Evolutionary conservation across 2,329 filamentous ascomycete genomes (phyloP), one percentile per base, ranked within the genome.

Genomic region (Fusarium sp.): DNA sequence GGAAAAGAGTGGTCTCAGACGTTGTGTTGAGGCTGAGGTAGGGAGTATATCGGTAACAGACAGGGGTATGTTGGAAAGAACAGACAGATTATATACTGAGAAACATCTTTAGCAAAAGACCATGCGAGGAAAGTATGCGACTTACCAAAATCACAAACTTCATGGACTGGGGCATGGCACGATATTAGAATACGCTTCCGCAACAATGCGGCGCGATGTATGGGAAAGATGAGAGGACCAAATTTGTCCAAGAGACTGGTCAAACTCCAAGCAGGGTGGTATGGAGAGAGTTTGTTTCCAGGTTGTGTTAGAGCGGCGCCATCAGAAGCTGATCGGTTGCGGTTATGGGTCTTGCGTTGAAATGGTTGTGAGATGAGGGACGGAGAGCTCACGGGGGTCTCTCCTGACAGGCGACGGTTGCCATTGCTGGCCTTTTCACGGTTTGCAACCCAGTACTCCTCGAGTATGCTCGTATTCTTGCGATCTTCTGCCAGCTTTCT

Each of bases 51-150:
- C 89, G 61, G 87, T 85, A 45, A 94, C 87, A 30, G 91, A 89
- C 40, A 91, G 86, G 29, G 96, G 94, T 45, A 98, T 91, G 73
- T 94, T 97, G 46, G 95, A 94, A 34, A 99, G 85, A 57, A 98
- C 87, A n/a, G 95, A 98, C 54, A 98, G 88, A 78, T 96, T 90
- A 81, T 98, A 99, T 68, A 98, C 96, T 95, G 25, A 38, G 66
- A 25, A 68, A 22, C 75, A 5, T 5, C 60, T 75, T 80, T 24
- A 76, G 45, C 12, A 9, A n/a, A 16, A 32, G n/a, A 4, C 7
- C 8, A 5, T 10, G 1, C 2, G 11, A 8, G 3, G 2, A 42
- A 14, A 22, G 46, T 8, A n/a, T 12, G 15, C 1, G 22, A 75
- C 83, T 49, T 84, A 97, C 95, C 94, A 85, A 95, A 97, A 80